Evolutionary conservation across 2,329 filamentous ascomycete species (phyloP), one percentile per base, ranked within the genome.

Genomic region (Endoconidiophora polonica): DNA sequence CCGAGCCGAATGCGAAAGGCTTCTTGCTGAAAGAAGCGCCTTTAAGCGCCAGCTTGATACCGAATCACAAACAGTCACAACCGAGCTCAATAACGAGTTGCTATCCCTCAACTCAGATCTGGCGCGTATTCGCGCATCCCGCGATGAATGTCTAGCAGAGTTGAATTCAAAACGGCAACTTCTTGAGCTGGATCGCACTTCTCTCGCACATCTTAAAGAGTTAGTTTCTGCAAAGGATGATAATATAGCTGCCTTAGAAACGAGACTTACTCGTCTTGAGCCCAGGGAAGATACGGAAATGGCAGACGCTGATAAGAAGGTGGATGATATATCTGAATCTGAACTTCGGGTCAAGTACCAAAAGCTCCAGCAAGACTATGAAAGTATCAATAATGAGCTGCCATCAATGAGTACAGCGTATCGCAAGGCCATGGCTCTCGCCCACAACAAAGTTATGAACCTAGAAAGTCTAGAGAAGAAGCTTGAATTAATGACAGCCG

Each of bases 401-500:
- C 81, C 86, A 2, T 85, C 86, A 0, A 86, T 98, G 69, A 87
- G 94, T 61, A 80, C 79, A 48, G 90, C 90, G 0, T 95, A 87
- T 70, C 94, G 84, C 64, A 90, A 88, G 63, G 84, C 88, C 48
- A 86, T 88, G 60, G 79, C 79, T 20, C 65, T 94, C 52, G 87
- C 87, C 5, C 81, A 82, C 47, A 90, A 86, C 67, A 96, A 94
- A 65, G 79, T 94, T 33, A 74, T 82, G 58, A 87, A 94, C 55
- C 78, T 84, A 48, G 69, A 72, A 4, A 71, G 74, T 3, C 68
- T 86, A 60, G 88, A 96, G 65, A 87, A 94, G 51, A 83, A 82
- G 55, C 70, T 90, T 37, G 68, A 77, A 16, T 71, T 83, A 22
- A 68, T 93, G 18, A 77, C 77, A 39, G 85, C 86, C 0, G 87